These are phyloP conservation scores for Hypoxylon sp. DNA, from an alignment of 2,329 filamentous ascomycete genomes.

Conservation along the genomic window DNA sequence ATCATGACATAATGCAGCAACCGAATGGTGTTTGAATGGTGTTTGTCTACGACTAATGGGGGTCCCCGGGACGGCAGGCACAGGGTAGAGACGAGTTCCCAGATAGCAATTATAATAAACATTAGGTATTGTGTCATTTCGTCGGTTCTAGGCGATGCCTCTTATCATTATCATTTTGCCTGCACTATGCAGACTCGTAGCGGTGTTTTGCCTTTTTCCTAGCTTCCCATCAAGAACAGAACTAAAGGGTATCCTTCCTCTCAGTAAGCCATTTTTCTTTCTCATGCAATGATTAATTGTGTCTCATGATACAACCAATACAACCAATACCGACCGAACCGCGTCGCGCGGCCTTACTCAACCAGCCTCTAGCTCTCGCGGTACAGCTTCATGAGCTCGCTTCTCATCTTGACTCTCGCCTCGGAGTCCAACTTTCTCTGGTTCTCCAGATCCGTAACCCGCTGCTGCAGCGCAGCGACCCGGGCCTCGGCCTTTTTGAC, in stretches of 20 bases:
- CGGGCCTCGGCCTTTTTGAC: slow-evolving; percentile 71
- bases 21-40: background rate
- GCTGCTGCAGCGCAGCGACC: slow-evolving; percentile 54
- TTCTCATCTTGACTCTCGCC: slow-evolving; percentile 55
- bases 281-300: background rate
- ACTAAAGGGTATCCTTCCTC: slow-evolving; percentile 23
- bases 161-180: background rate
- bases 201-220: background rate
- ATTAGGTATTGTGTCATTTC: background rate
- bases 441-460: slow-evolving; percentile 57
- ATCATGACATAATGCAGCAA: background rate
- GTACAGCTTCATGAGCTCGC: slow-evolving; percentile 54
- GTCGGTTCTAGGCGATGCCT: background rate
- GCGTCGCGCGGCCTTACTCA: background rate
- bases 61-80: background rate
- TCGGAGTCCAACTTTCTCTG: slow-evolving; percentile 50
- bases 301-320: background rate
- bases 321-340: background rate
- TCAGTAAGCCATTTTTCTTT: background rate
- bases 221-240: background rate
- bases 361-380: slow-evolving; percentile 36
- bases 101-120: background rate
- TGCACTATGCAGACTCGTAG: background rate
- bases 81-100: background rate
- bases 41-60: background rate